Percentiles rank a stretch among this genome's conserved stretches.
phyloP scores from a whole-genome alignment of 345 rosid species.

The Lagerstroemia speciosa region DNA sequence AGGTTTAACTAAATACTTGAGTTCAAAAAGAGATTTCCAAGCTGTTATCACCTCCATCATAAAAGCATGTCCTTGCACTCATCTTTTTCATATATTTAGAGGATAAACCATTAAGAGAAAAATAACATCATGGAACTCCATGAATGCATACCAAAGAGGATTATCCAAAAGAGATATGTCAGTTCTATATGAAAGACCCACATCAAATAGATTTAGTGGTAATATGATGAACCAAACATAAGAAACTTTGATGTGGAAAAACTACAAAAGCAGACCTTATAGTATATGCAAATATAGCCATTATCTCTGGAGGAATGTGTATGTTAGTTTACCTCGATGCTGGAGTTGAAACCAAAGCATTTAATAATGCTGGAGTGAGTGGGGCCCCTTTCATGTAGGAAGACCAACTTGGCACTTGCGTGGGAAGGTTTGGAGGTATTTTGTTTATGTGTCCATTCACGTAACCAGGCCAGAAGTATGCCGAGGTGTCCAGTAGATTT shows the following conservation, averaged over 20 bases:
- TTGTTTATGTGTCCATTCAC: slow-evolving; percentile 62
- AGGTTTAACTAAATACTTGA: not conserved
- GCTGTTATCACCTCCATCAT: not conserved
- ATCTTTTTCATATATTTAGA: not conserved
- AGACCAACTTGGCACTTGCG: slow-evolving; percentile 76
- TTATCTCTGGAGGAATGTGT: slow-evolving; percentile 4
- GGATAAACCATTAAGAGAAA: not conserved
- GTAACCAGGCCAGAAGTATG: slow-evolving; percentile 92
- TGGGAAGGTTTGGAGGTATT: slow-evolving; percentile 47
- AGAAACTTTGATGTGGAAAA: not conserved
- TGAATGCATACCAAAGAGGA: not conserved
- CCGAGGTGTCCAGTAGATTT: slow-evolving; percentile 77
- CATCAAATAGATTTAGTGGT: not conserved
- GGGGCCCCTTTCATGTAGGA: slow-evolving; percentile 76
- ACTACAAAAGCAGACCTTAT: not conserved
- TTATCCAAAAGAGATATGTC: not conserved
- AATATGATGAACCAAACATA: not conserved
- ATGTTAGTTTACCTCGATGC: slow-evolving; percentile 69
- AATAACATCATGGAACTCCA: not conserved
- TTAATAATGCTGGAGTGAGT: slow-evolving; percentile 51
- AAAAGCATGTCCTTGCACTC: not conserved
- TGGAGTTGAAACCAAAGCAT: slow-evolving; percentile 72
- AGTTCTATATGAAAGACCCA: no score
- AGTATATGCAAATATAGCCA: not conserved
- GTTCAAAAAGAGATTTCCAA: not conserved